Evolutionary conservation across 2,329 filamentous ascomycete species (phyloP).

Genomic region (Mycosphaerella sp.): DNA sequence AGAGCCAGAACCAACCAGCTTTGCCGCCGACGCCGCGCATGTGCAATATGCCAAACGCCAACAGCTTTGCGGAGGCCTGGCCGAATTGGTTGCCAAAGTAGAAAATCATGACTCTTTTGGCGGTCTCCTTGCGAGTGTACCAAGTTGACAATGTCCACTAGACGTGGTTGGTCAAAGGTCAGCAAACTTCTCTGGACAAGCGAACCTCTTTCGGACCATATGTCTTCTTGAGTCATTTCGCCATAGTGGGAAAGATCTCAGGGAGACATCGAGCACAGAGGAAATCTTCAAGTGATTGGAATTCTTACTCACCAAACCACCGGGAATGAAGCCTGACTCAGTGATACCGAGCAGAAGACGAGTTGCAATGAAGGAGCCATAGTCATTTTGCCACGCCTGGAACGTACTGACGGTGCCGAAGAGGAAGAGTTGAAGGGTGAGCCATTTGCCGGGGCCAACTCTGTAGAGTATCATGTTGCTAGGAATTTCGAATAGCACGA

Average conservation of each 20-base stretch:
- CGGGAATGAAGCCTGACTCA: slow-evolving; percentile 45
- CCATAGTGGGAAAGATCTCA: too few relatives aligned
- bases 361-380: slow-evolving; percentile 36
- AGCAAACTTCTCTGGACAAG: too few relatives aligned
- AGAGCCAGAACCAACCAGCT: slow-evolving; percentile 29
- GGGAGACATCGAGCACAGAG: too few relatives aligned
- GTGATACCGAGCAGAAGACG: slow-evolving; percentile 36
- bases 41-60: slow-evolving; percentile 40
- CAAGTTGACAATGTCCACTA: slow-evolving; percentile 44
- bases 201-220: too few relatives aligned
- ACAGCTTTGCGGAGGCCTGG: slow-evolving; percentile 37
- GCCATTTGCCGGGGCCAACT: slow-evolving; percentile 37
- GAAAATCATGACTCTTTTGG: slow-evolving; percentile 43
- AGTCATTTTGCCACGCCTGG: slow-evolving; percentile 38
- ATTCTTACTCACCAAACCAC: slow-evolving; percentile 31
- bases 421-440: slow-evolving; percentile 36
- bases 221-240: too few relatives aligned
- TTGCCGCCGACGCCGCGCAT: slow-evolving; percentile 24
- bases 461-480: slow-evolving; percentile 33
- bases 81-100: slow-evolving; percentile 44
- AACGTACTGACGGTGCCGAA: slow-evolving; percentile 38
- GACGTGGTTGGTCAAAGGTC: too few relatives aligned
- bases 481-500: slow-evolving; percentile 32
- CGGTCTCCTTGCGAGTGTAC: slow-evolving; percentile 45
- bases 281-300: too few relatives aligned